These are phyloP conservation scores for Magnusiomyces suaveolens DNA, from an alignment of 1,139 yeast genomes.

Conservation along the genomic window DNA sequence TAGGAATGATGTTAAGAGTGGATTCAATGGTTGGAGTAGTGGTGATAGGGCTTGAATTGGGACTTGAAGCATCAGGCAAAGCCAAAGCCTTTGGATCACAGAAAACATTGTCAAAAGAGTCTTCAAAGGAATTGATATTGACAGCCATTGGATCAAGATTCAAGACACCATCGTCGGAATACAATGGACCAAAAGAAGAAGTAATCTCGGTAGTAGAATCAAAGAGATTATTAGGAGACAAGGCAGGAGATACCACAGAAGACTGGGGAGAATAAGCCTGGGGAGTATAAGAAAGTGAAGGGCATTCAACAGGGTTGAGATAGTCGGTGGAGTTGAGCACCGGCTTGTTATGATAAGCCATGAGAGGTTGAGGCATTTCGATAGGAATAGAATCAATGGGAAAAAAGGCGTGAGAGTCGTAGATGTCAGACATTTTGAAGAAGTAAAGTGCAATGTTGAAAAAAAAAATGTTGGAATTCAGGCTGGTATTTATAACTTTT, in stretches of 20 bases:
- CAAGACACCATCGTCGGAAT: background rate
- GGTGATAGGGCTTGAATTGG: background rate
- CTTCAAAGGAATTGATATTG: background rate
- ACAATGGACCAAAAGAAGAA: background rate
- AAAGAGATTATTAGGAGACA: background rate
- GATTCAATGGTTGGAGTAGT: background rate
- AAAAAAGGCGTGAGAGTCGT: background rate
- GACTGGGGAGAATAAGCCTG: slow-evolving; percentile 2
- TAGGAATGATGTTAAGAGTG: background rate
- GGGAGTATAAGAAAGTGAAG: background rate
- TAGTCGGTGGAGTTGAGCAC: background rate
- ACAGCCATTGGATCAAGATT: background rate
- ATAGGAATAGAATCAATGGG: background rate
- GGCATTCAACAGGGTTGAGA: slow-evolving; percentile 2
- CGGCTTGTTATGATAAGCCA: background rate
- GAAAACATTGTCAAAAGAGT: slow-evolving; percentile 11
- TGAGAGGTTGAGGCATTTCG: background rate
- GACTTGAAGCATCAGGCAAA: slow-evolving; percentile 10
- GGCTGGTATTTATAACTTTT: background rate
- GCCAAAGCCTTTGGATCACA: slow-evolving; percentile 23
- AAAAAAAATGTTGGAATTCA: background rate
- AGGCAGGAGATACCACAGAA: slow-evolving; percentile 1
- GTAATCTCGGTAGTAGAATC: background rate
- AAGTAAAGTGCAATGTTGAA: background rate
- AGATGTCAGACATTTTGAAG: background rate